Conservation (phyloP, 257 asterid species). For the Nicotiana knightiana region DNA sequence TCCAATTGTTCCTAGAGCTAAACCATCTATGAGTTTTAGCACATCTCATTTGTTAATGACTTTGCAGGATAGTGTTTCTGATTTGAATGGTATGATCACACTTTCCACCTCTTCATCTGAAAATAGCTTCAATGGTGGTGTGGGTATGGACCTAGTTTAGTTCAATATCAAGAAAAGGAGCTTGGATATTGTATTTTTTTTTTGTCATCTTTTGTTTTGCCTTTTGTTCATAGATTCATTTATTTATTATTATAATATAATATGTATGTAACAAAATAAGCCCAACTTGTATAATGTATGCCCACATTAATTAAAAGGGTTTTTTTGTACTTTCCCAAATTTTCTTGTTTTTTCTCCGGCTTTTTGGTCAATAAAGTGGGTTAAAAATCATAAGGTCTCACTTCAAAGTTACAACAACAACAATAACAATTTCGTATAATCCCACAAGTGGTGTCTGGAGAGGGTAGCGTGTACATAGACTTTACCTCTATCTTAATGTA, state of each 20-base stretch:
- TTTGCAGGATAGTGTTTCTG: slow-evolving; percentile 6
- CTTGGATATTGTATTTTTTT: background rate
- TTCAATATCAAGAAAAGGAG: background rate
- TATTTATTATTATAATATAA: background rate
- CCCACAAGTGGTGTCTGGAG: no score
- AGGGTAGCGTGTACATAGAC: no score
- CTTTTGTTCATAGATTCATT: background rate
- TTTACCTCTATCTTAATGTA: no score
- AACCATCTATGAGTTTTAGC: slow-evolving; percentile 7
- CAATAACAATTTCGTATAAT: no score
- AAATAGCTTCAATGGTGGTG: background rate
- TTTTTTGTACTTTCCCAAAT: background rate
- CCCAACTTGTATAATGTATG: background rate
- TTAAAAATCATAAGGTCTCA: no score
- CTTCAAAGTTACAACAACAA: no score
- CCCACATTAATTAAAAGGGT: background rate
- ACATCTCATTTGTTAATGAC: background rate
- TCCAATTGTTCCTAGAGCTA: slow-evolving; percentile 10
- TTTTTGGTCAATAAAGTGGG: no score
- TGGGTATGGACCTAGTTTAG: slow-evolving; percentile 9
- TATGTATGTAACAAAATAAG: background rate
- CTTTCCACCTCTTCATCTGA: slow-evolving; percentile 11
- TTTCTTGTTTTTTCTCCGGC: background rate
- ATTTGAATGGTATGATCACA: slow-evolving; percentile 10
- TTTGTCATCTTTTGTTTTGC: background rate